Percentiles rank a stretch among this genome's conserved stretches.
Conservation (phyloP, 2,329 filamentous ascomycete genomes). For the Colletotrichum gloeosporioides region DNA sequence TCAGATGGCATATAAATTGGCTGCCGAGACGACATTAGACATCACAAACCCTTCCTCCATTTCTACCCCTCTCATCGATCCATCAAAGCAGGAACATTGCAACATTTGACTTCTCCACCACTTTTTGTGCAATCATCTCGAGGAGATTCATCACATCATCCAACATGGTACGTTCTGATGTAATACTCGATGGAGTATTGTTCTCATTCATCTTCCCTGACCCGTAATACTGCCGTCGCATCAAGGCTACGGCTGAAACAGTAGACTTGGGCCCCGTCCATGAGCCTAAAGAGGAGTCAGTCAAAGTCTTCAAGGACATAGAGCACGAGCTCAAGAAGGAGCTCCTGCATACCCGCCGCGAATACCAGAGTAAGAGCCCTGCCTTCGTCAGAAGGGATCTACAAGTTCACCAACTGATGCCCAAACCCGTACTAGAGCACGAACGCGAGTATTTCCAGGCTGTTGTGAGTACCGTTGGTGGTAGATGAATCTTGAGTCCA, state of each 20-base stretch:
- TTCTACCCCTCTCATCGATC: background rate
- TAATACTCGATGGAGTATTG: background rate
- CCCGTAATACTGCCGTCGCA: background rate
- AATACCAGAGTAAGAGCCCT: constrained; percentile 43
- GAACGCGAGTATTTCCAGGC: constrained; percentile 61
- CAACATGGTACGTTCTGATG: background rate
- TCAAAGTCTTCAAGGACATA: constrained; percentile 54
- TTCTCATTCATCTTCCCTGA: background rate
- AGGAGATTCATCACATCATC: background rate
- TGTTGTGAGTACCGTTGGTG: constrained; percentile 33
- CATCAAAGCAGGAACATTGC: background rate
- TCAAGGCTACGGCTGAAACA: constrained; percentile 57
- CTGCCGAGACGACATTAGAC: background rate
- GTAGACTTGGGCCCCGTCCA: constrained; percentile 54
- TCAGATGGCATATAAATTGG: background rate
- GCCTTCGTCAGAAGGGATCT: background rate
- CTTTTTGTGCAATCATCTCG: background rate
- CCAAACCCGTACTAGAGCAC: constrained; percentile 45
- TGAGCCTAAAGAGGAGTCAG: constrained; percentile 53
- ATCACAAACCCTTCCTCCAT: background rate
- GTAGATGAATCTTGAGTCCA: background rate
- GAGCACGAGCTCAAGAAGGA: constrained; percentile 56
- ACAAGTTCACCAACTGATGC: background rate
- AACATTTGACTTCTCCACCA: background rate
- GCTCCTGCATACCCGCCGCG: constrained; percentile 53